Evolutionary conservation across 2,329 filamentous ascomycete genomes (phyloP).

Genomic region (Davidsoniella eucalypti): DNA sequence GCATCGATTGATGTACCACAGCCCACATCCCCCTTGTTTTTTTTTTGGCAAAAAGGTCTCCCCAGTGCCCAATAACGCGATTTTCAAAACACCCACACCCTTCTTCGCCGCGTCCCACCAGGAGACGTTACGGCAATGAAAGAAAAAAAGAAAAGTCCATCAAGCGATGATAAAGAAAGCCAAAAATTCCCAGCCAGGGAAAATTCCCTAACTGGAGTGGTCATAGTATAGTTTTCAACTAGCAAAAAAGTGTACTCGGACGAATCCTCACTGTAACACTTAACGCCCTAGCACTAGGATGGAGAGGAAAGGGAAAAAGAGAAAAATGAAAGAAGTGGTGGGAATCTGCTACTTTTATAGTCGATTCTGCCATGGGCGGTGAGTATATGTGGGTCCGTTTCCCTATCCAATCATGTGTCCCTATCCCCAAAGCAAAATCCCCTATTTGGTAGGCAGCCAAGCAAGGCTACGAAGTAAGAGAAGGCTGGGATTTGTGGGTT

Average conservation of each 20-base stretch:
- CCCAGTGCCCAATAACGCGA: background rate
- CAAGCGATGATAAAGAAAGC: constrained; percentile 17
- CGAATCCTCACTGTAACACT: constrained; percentile 67
- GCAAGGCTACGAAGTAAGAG: background rate
- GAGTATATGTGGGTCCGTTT: background rate
- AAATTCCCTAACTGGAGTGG: constrained; percentile 47
- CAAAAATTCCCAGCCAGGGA: constrained; percentile 61
- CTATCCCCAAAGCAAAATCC: too few relatives aligned
- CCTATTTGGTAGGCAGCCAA: background rate
- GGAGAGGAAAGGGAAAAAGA: constrained; percentile 30
- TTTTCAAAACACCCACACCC: constrained; percentile 14
- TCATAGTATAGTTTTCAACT: constrained; percentile 72
- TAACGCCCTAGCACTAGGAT: constrained; percentile 57
- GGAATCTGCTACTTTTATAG: constrained; percentile 21
- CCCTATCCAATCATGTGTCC: too few relatives aligned
- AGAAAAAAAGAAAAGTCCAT: constrained; percentile 20
- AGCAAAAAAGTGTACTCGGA: constrained; percentile 62
- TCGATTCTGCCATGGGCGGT: constrained; percentile 7
- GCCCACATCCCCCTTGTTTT: background rate
- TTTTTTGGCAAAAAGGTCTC: background rate
- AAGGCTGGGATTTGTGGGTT: background rate
- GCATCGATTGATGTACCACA: too few relatives aligned
- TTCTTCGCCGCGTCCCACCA: constrained; percentile 25
- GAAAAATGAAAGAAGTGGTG: constrained; percentile 17
- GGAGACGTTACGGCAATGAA: constrained; percentile 25